Percentiles rank a stretch among this genome's conserved stretches.
These are phyloP conservation scores for Salix arbutifolia DNA, from an alignment of 345 rosid species.

Conservation along the genomic window DNA sequence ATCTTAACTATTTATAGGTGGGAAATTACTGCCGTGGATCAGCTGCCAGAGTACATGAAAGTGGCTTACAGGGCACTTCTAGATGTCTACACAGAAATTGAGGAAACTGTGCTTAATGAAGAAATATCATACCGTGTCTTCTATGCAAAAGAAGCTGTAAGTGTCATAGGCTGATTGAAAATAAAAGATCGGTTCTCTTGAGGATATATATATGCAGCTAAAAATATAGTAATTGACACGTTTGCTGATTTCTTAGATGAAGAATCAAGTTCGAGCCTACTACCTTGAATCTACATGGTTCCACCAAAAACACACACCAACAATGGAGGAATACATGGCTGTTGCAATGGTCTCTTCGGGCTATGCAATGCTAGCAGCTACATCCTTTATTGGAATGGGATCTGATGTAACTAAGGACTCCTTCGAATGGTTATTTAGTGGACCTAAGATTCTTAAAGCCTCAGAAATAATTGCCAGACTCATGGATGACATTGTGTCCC, in stretches of 20 bases:
- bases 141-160: conserved; percentile 9
- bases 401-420: neutral
- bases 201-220: no score
- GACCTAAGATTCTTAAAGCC: conserved; percentile 9
- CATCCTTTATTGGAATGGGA: conserved; percentile 13
- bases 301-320: neutral
- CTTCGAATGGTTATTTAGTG: conserved; percentile 11
- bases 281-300: conserved; percentile 3
- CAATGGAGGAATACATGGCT: conserved; percentile 11
- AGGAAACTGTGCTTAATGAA: neutral
- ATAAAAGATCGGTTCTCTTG: no score
- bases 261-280: neutral
- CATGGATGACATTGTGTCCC: conserved; percentile 14
- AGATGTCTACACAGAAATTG: conserved; percentile 11
- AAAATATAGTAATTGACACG: no score
- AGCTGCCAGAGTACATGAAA: conserved; percentile 21
- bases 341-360: neutral
- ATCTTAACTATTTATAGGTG: conserved; percentile 9
- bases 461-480: neutral
- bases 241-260: neutral
- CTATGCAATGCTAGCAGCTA: neutral
- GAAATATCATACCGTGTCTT: neutral
- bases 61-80: neutral
- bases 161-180: neutral
- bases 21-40: conserved; percentile 3